phyloP scores from a whole-genome alignment of 768 basidiomycete genomes.

The Kwoniella dejecticola region DNA sequence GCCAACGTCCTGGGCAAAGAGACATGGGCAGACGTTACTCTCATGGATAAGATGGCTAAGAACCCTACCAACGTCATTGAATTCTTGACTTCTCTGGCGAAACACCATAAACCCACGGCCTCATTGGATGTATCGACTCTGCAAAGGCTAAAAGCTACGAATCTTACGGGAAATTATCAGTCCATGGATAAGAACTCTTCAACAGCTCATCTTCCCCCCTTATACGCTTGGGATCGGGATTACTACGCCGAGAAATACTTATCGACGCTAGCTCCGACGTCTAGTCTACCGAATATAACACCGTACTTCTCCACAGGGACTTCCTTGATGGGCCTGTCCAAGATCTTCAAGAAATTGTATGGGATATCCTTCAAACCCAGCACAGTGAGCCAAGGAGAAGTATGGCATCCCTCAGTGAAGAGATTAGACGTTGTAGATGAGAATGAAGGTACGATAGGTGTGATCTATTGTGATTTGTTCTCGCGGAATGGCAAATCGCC shows the following conservation, averaged over 20 bases:
- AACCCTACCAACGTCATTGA: constrained; percentile 85
- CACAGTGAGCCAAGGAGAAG: constrained; percentile 71
- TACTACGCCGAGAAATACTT: constrained; percentile 67
- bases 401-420: constrained; percentile 83
- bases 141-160: constrained; percentile 68
- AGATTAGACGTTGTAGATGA: constrained; percentile 94
- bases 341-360: constrained; percentile 81
- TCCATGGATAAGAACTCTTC: constrained; percentile 7
- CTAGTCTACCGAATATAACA: constrained; percentile 64
- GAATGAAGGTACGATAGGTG: constrained; percentile 79
- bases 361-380: constrained; percentile 75
- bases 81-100: constrained; percentile 78
- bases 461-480: constrained; percentile 94
- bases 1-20: constrained; percentile 80
- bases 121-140: constrained; percentile 68
- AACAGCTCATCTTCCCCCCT: constrained; percentile 57
- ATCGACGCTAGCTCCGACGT: constrained; percentile 56
- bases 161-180: constrained; percentile 58
- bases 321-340: constrained; percentile 86
- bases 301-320: constrained; percentile 74
- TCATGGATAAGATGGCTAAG: constrained; percentile 96
- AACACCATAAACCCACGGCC: constrained; percentile 78
- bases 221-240: constrained; percentile 97
- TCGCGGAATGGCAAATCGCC: constrained; percentile 78
- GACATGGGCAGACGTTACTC: constrained; percentile 82